Base-by-base conservation (phyloP, 23 red algal species). In the Gracilaria gracilis region DNA sequence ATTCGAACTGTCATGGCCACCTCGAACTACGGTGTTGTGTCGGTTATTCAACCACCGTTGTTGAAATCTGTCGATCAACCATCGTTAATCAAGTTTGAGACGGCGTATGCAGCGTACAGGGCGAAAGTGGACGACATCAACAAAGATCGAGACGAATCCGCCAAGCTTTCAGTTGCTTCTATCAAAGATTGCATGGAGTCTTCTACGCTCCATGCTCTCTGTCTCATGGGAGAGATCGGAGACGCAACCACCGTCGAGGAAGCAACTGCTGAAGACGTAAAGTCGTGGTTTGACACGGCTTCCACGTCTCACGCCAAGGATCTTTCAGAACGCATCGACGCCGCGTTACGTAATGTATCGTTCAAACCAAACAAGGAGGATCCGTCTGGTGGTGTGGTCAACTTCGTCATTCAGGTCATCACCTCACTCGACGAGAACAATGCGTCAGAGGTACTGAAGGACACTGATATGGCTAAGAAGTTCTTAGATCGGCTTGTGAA, bases 251-350 rank as follows among this genome's bases (percentile, higher is more conserved):
- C 5, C 42, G 42, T 46, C 5, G 42, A 46, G 11, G 42, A 46
- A 46, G 42, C 4, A 46, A 11, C 5, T 46, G 42, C 42, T 7
- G 42, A 46, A n/a, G n/a, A n/a, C n/a, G n/a, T n/a, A n/a, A n/a
- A n/a, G n/a, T 46, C 4, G 11, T 46, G 42, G 42, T 46, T 46
- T 11, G 42, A 46, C 4, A n/a, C n/a, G 42, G 42, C 42, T 11
- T 46, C 42, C 5, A n/a, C 58, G 16, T 29, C 6, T 17, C 4
- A 29, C 21, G 6, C 0, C 0, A 42, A 80, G 1, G 75, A 51
- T 23, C 39, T 51, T 54, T 80, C 42, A 16, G 38, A 80, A 51
- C 75, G 75, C 49, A 80, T 80, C 49, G 75, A 80, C 70, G 70
- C 70, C 8, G 8, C 70, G 20, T 67, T 67, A 13, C 33, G 61